Evolutionary conservation across 148 eudicot species (phyloP).

Genomic region (Silene latifolia): DNA sequence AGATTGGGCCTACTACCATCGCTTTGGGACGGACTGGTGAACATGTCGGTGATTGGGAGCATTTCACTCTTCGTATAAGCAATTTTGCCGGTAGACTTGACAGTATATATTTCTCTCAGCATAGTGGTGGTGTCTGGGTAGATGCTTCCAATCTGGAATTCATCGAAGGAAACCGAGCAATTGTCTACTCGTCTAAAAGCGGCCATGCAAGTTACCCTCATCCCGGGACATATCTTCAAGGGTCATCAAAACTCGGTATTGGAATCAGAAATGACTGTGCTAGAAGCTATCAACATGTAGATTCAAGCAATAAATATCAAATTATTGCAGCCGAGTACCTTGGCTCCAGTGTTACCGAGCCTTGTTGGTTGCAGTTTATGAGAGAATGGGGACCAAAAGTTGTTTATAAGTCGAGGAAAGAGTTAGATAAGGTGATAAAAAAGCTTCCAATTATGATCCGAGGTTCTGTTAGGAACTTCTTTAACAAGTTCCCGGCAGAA

Average conservation of each 20-base stretch:
- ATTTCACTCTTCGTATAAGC: slow-evolving; percentile 74
- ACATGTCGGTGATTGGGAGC: slow-evolving; percentile 95
- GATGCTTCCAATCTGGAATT: slow-evolving; percentile 64
- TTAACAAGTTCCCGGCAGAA: slow-evolving; percentile 60
- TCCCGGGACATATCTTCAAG: slow-evolving; percentile 71
- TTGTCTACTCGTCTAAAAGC: slow-evolving; percentile 59
- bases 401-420: slow-evolving; percentile 57
- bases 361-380: slow-evolving; percentile 81
- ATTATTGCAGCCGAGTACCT: slow-evolving; percentile 87
- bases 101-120: slow-evolving; percentile 80
- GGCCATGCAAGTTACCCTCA: slow-evolving; percentile 84
- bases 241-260: slow-evolving; percentile 61
- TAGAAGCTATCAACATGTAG: slow-evolving; percentile 46
- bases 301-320: slow-evolving; percentile 59
- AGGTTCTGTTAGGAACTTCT: slow-evolving; percentile 35
- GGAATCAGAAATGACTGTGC: slow-evolving; percentile 80
- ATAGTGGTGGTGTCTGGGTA: slow-evolving; percentile 81
- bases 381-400: slow-evolving; percentile 83
- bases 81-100: slow-evolving; percentile 72
- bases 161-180: slow-evolving; percentile 59
- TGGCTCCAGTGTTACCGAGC: slow-evolving; percentile 52
- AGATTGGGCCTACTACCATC: slow-evolving; percentile 51
- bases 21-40: slow-evolving; percentile 58
- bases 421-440: slow-evolving; percentile 55
- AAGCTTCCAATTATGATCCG: slow-evolving; percentile 45